Conservation (phyloP, 345 rosid species). For the Adansonia digitata region DNA sequence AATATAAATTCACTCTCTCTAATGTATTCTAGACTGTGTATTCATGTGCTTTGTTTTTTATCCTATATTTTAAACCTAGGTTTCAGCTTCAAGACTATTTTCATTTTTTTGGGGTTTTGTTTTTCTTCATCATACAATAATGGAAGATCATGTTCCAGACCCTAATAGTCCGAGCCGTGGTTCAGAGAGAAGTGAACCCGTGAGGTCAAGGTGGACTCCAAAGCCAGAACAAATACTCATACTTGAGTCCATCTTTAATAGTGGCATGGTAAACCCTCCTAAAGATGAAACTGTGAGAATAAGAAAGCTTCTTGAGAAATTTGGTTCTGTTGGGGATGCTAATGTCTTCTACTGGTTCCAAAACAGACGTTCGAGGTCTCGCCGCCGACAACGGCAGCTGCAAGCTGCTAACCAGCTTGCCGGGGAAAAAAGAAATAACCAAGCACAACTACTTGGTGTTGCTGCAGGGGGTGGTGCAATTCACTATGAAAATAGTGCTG, state of each 20-base stretch:
- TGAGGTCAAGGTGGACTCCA: conserved; percentile 95
- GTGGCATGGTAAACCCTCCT: conserved; percentile 98
- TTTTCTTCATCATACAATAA: conserved; percentile 19
- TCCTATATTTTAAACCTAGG: conserved; percentile 26
- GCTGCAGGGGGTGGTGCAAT: conserved; percentile 22
- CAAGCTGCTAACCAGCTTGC: conserved; percentile 56
- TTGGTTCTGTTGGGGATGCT: conserved; percentile 89
- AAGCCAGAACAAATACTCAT: conserved; percentile 97
- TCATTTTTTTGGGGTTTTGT: background rate
- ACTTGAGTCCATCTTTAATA: conserved; percentile 95
- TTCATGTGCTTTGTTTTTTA: conserved; percentile 25
- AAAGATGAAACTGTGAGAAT: conserved; percentile 94
- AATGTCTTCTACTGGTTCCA: conserved; percentile 99
- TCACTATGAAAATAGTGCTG: conserved; percentile 30
- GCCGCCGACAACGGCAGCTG: conserved; percentile 90
- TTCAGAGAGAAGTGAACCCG: conserved; percentile 57
- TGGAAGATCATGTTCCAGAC: conserved; percentile 71
- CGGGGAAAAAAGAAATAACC: conserved; percentile 25
- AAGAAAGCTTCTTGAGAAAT: conserved; percentile 86
- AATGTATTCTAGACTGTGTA: conserved; percentile 24
- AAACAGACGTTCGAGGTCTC: conserved; percentile 92
- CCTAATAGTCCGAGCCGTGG: conserved; percentile 38
- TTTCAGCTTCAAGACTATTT: conserved; percentile 28
- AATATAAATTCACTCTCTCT: conserved; percentile 27
- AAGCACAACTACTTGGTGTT: conserved; percentile 10